phyloP scores from a whole-genome alignment of 495 filamentous ascomycete species.

The Aspergillus heteromorphus region DNA sequence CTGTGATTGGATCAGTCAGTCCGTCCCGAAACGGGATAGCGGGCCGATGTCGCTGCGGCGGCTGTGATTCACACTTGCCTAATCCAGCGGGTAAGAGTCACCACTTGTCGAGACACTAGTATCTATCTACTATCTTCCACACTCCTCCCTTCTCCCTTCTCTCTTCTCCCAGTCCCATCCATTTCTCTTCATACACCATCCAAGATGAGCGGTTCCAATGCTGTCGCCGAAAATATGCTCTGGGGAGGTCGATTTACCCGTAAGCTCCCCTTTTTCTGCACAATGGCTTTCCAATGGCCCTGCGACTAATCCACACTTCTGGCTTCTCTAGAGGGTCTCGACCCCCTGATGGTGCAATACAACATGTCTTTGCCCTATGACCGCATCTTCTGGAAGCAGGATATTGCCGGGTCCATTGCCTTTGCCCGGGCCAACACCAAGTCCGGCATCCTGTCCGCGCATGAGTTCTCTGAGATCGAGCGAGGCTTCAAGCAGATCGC shows the following conservation, averaged over 20 bases:
- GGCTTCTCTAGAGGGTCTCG: slow-evolving; percentile 56
- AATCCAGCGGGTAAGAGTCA: neutral
- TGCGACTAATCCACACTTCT: slow-evolving; percentile 16
- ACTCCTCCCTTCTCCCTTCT: neutral
- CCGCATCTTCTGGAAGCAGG: slow-evolving; percentile 73
- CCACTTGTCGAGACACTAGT: neutral
- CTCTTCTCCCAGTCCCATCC: neutral
- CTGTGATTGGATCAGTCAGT: neutral
- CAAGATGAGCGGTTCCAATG: slow-evolving; percentile 40
- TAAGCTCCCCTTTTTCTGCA: slow-evolving; percentile 28
- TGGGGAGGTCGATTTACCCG: slow-evolving; percentile 83
- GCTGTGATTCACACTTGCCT: slow-evolving; percentile 1
- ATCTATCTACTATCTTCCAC: neutral
- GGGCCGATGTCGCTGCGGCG: neutral
- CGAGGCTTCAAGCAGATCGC: slow-evolving; percentile 64
- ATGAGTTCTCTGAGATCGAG: slow-evolving; percentile 75
- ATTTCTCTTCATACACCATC: neutral
- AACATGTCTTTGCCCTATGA: slow-evolving; percentile 86
- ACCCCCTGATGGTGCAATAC: slow-evolving; percentile 85
- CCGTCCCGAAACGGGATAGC: neutral
- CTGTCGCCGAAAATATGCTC: slow-evolving; percentile 57
- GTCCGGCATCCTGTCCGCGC: slow-evolving; percentile 63
- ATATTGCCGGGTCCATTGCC: slow-evolving; percentile 76
- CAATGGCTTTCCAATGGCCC: slow-evolving; percentile 4
- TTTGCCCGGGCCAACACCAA: slow-evolving; percentile 83